Conservation (phyloP, 108 stramenopile genomes). For the Skeletonema potamos region DNA sequence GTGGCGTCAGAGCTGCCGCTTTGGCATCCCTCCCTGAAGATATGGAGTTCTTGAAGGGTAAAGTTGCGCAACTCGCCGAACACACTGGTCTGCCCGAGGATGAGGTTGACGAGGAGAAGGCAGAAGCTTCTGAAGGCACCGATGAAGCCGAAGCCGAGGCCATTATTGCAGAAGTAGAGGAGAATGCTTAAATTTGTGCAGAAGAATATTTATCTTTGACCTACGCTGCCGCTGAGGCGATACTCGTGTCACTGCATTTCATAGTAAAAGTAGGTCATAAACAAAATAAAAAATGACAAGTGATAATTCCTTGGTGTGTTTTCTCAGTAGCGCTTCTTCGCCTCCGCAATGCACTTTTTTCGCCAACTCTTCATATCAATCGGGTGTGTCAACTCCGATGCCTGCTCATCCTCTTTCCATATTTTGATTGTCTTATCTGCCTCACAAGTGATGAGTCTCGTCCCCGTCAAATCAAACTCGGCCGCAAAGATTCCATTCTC, state of each 20-base stretch:
- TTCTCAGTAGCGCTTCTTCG: constrained; percentile 52
- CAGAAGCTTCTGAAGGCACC: background rate
- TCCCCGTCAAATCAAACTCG: constrained; percentile 96
- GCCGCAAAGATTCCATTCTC: constrained; percentile 95
- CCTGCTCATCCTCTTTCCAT: constrained; percentile 94
- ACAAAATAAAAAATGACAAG: background rate
- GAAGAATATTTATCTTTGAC: background rate
- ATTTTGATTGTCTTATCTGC: constrained; percentile 99
- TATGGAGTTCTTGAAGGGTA: constrained; percentile 54
- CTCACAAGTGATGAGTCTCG: constrained; percentile 95
- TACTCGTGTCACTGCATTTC: background rate
- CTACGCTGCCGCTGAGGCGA: background rate
- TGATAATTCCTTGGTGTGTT: background rate
- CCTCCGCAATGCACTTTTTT: constrained; percentile 87
- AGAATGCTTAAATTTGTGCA: background rate
- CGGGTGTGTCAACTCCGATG: constrained; percentile 92
- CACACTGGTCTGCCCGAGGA: constrained; percentile 54
- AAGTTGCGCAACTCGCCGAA: constrained; percentile 37
- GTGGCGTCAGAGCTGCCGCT: constrained; percentile 37
- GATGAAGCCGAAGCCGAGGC: background rate
- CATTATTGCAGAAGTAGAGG: background rate
- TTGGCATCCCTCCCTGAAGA: constrained; percentile 48
- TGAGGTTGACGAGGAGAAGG: constrained; percentile 24
- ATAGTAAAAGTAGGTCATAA: background rate
- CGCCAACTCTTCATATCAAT: constrained; percentile 95